phyloP scores from a whole-genome alignment of 352 stramenopile species.

The Phytophthora uliginosa region DNA sequence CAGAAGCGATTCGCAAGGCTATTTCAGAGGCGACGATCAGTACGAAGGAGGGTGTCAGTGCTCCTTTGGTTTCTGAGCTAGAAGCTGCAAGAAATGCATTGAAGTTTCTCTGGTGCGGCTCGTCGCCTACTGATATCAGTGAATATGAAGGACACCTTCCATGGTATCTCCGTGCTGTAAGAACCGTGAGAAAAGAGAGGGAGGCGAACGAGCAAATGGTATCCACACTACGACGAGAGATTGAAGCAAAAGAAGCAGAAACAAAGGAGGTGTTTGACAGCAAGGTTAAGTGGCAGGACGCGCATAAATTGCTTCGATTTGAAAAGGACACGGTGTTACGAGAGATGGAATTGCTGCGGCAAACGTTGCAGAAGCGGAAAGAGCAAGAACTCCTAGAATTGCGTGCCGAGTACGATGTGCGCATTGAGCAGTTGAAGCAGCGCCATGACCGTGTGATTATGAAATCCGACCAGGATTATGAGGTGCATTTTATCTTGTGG shows the following conservation, averaged over 20 bases:
- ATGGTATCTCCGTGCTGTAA: conserved; percentile 60
- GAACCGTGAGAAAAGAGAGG: conserved; percentile 48
- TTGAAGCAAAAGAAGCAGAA: conserved; percentile 36
- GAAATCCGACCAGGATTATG: conserved; percentile 64
- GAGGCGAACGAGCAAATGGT: conserved; percentile 33
- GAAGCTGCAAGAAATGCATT: conserved; percentile 60
- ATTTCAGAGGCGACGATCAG: conserved; percentile 42
- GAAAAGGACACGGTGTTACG: conserved; percentile 75
- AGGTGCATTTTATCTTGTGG: conserved; percentile 38
- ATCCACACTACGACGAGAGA: conserved; percentile 32
- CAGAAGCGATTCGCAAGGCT: conserved; percentile 40
- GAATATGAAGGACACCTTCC: conserved; percentile 58
- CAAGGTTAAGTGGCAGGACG: conserved; percentile 55
- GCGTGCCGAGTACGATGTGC: conserved; percentile 58
- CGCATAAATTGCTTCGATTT: conserved; percentile 66
- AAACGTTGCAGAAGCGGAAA: conserved; percentile 62
- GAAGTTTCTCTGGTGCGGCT: conserved; percentile 30
- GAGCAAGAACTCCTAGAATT: conserved; percentile 65
- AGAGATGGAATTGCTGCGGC: conserved; percentile 66
- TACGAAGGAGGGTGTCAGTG: conserved; percentile 35
- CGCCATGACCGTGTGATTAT: conserved; percentile 53
- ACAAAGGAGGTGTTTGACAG: conserved; percentile 37
- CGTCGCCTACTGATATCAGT: conserved; percentile 17
- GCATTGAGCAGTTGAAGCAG: conserved; percentile 69
- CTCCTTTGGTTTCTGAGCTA: conserved; percentile 53